Evolutionary conservation across 208 protist species (phyloP).

Genomic region (Wallacemonas collosoma): DNA sequence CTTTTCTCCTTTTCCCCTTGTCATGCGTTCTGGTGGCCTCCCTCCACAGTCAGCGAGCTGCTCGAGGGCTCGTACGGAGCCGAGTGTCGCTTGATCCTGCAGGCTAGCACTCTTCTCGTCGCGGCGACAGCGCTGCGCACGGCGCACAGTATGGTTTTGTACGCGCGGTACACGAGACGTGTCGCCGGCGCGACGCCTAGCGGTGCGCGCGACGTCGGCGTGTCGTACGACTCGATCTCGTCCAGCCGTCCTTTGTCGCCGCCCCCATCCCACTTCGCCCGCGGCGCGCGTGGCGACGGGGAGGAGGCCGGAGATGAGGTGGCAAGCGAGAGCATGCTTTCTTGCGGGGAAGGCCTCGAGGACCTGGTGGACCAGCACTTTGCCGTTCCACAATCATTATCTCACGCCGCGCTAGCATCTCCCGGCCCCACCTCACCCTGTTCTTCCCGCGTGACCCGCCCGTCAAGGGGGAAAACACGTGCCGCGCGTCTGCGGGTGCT

Average conservation of each 20-base stretch:
- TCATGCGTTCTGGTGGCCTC: neutral
- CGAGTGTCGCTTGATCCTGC: constrained; percentile 6
- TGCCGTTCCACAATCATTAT: no score
- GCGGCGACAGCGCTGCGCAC: constrained; percentile 8
- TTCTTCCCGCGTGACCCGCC: neutral
- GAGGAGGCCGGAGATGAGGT: constrained; percentile 4
- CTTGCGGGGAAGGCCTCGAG: no score
- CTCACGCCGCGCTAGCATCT: no score
- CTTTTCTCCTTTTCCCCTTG: neutral
- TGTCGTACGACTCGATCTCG: neutral
- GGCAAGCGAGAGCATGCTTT: neutral
- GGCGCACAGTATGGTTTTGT: neutral
- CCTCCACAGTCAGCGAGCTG: neutral
- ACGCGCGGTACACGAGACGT: neutral
- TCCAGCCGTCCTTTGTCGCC: neutral
- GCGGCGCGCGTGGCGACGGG: neutral
- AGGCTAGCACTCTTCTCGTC: constrained; percentile 1
- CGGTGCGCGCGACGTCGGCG: no score
- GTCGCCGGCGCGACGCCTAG: neutral
- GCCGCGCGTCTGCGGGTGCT: constrained; percentile 25
- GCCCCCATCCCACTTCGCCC: neutral
- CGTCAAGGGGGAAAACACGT: constrained; percentile 12
- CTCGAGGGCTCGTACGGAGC: constrained; percentile 1
- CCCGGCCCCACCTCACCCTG: no score
- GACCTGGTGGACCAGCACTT: no score